phyloP scores from a whole-genome alignment of 1,139 yeast species.

The Scheffersomyces illinoinensis region DNA sequence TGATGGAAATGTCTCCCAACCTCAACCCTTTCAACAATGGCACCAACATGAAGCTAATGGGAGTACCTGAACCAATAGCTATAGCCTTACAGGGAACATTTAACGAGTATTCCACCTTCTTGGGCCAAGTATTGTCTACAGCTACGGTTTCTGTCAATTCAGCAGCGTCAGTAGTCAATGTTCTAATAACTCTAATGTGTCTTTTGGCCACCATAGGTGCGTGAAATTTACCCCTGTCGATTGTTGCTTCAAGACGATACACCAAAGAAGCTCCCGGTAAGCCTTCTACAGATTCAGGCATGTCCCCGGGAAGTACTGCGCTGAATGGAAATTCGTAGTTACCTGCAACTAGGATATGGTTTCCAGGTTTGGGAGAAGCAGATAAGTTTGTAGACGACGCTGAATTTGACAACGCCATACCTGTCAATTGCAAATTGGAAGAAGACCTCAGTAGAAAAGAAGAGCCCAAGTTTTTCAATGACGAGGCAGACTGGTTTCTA shows the following conservation, averaged over 20 bases:
- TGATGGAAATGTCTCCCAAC: constrained; percentile 69
- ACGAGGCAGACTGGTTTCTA: constrained; percentile 32
- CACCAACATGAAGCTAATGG: constrained; percentile 68
- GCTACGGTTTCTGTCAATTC: constrained; percentile 92
- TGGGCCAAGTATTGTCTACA: constrained; percentile 96
- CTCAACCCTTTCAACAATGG: constrained; percentile 81
- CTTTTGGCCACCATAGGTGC: constrained; percentile 65
- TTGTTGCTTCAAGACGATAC: constrained; percentile 74
- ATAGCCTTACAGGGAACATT: constrained; percentile 87
- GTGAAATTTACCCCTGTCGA: constrained; percentile 82
- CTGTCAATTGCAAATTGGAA: constrained; percentile 21
- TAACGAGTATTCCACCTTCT: constrained; percentile 85
- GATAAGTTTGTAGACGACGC: constrained; percentile 11
- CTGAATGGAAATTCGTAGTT: constrained; percentile 91
- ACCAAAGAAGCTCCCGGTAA: constrained; percentile 80
- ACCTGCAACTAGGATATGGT: constrained; percentile 57
- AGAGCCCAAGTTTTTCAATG: constrained; percentile 33
- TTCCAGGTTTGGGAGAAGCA: constrained; percentile 17
- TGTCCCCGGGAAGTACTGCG: constrained; percentile 78
- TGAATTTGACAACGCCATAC: constrained; percentile 11
- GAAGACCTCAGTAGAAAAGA: constrained; percentile 36
- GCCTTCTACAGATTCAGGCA: constrained; percentile 90
- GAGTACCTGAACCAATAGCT: constrained; percentile 81
- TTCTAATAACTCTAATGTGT: constrained; percentile 81
- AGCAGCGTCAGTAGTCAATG: constrained; percentile 82